Evolutionary conservation across 148 eudicot genomes (phyloP), one percentile per base, ranked within the genome.

Genomic region (Heliamphora exappendiculata): DNA sequence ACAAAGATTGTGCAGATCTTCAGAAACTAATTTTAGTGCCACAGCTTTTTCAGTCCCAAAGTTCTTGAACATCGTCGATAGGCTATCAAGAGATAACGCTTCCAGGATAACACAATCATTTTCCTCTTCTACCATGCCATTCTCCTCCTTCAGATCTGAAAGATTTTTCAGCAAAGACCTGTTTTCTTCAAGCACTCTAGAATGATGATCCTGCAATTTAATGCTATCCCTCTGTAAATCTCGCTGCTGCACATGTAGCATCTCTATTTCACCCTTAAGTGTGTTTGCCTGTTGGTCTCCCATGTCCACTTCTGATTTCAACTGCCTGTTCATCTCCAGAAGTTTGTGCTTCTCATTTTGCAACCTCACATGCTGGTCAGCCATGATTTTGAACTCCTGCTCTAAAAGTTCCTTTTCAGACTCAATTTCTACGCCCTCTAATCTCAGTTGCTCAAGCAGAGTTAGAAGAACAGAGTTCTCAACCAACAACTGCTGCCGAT

Each of bases 381-480:
- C 66, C 72, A 81, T 77, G 65, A 67, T 74, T 28, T 82, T 17
- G 47, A 83, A 83, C 31, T 89, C 91, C 72, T 81, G 83, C 76
- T 84, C 90, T 50, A 90, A 71, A 45, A 75, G 75, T 28, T 77
- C 71, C 78, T 87, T 92, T 55, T 82, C 76, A 41, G 83, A 75
- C 34, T 73, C 85, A 75, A 89, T 82, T 79, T 89, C 94, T 24
- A 54, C 33, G 68, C 88, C 88, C 55, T 90, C 89, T 20, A 76
- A 31, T 75, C 83, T 83, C 80, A 92, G 80, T 80, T 92, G 90
- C 83, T 70, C 76, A 31, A 92, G 79, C 39, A 91, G 78, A 60
- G 94, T 82, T 19, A 89, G 65, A 16, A 92, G 88, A 81, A 95
- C 84, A 3, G 88, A 86, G 75, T 92, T 92, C 79, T 92, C 94